phyloP scores from a whole-genome alignment of 371 early-diverging fungal species.

The Dinochytrium kinnereticum region DNA sequence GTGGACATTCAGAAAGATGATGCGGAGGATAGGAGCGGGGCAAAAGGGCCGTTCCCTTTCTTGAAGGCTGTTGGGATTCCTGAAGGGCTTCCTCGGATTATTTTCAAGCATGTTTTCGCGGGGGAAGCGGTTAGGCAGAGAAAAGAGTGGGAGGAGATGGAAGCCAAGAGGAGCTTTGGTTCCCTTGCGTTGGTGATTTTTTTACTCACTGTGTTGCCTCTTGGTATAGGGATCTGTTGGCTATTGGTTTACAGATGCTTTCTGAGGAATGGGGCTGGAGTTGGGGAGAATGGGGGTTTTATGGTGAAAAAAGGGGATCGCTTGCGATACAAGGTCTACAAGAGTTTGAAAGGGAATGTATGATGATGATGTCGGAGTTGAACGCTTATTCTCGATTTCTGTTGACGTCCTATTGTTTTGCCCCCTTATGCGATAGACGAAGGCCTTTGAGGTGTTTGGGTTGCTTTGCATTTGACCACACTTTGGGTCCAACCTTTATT shows the following conservation, averaged over 20 bases:
- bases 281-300: not conserved
- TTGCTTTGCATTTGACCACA: too few relatives aligned
- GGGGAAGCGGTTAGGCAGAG: not conserved
- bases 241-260: not conserved
- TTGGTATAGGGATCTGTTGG: constrained; percentile 6
- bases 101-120: not conserved
- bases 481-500: too few relatives aligned
- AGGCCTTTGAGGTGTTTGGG: too few relatives aligned
- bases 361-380: too few relatives aligned
- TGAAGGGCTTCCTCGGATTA: not conserved
- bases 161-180: not conserved
- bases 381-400: too few relatives aligned
- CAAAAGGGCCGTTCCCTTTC: not conserved
- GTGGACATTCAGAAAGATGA: not conserved
- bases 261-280: not conserved
- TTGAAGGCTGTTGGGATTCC: not conserved
- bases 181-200: not conserved
- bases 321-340: constrained; percentile 6
- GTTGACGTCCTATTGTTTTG: too few relatives aligned
- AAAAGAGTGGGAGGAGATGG: not conserved
- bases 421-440: too few relatives aligned
- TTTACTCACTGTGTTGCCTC: not conserved
- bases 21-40: not conserved
- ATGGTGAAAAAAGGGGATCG: not conserved
- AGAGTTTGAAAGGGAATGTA: constrained; percentile 5